Evolutionary conservation across 768 basidiomycete genomes (phyloP), one percentile per base, ranked within the genome.

Genomic region (Lepiota subincarnata): DNA sequence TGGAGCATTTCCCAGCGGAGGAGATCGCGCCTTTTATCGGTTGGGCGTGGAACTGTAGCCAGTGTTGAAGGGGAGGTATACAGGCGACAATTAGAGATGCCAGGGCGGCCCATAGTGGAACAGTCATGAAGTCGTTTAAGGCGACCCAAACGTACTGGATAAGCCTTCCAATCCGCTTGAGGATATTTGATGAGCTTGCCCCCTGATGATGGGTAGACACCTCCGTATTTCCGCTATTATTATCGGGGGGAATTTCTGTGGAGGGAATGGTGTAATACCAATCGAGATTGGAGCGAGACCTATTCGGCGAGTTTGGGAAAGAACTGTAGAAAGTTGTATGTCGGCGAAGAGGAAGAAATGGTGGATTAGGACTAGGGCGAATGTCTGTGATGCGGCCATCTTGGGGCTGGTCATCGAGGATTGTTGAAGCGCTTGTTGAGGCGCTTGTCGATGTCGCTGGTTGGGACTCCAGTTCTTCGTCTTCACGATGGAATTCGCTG

Each of bases 71-170:
- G 2, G 89, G 87, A 6, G 73, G 83, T 10, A 87, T 73, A 62
- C 87, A 81, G 1, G 92, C 94, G 34, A 93, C 88, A 41, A 89
- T 43, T 37, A 95, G 70, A 2, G 89, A 91, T 1, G 79, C 66
- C 16, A 91, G 62, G 1, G 92, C 86, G 0, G 90, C 88, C 77
- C 89, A 87, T 37, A 95, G 79, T 0, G 94, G 93, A 0, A 86
- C 87, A 0, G 94, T 95, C 87, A 97, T 91, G 69, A 93, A 92
- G 18, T 77, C 76, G 63, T 80, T 79, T 60, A 86, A 68, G 6
- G 70, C 66, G 6, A 64, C 64, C 68, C 75, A 74, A 19, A 59
- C n/a, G 11, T 65, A 62, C 8, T 57, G 53, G 6, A 72, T 26
- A 7, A 62, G 61, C 13, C 65, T 63, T 37, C 60, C 55, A 4